These are phyloP conservation scores for Rhodotorula sp. DNA, from an alignment of 1,284 basidiomycete species.

Conservation along the genomic window DNA sequence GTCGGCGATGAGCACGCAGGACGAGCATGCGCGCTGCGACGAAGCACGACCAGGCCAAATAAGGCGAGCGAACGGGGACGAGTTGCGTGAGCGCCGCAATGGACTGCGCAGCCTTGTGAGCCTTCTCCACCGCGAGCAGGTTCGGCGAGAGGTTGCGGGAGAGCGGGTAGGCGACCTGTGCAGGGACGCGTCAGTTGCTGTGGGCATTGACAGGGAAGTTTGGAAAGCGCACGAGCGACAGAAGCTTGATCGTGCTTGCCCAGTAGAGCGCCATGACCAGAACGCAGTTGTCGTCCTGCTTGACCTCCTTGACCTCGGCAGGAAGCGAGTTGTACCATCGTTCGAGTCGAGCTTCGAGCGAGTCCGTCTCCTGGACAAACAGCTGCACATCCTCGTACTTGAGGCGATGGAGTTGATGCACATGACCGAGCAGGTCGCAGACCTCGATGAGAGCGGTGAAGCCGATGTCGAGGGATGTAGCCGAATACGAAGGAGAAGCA, in stretches of 20 bases:
- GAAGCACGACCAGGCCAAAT: not conserved
- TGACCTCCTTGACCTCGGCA: not conserved
- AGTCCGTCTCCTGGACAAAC: not conserved
- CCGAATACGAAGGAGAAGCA: not conserved
- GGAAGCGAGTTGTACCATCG: not conserved
- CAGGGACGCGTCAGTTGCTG: not conserved
- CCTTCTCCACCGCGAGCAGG: not conserved
- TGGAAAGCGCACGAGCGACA: not conserved
- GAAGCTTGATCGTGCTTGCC: constrained; percentile 6
- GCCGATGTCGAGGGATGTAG: not conserved
- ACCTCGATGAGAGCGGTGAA: constrained; percentile 2
- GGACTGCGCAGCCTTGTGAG: not conserved
- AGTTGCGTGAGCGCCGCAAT: not conserved
- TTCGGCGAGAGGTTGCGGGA: not conserved
- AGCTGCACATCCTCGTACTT: not conserved
- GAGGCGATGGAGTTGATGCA: constrained; percentile 8
- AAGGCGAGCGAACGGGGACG: not conserved
- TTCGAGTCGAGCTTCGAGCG: not conserved
- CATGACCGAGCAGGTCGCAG: constrained; percentile 5
- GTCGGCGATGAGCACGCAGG: not conserved
- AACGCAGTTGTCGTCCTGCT: not conserved
- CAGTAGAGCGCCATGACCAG: constrained; percentile 1
- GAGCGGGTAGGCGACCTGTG: not conserved
- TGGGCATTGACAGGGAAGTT: no score
- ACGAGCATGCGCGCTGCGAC: not conserved